Conservation (phyloP, 768 basidiomycete species). For the Naganishia onofrii region DNA sequence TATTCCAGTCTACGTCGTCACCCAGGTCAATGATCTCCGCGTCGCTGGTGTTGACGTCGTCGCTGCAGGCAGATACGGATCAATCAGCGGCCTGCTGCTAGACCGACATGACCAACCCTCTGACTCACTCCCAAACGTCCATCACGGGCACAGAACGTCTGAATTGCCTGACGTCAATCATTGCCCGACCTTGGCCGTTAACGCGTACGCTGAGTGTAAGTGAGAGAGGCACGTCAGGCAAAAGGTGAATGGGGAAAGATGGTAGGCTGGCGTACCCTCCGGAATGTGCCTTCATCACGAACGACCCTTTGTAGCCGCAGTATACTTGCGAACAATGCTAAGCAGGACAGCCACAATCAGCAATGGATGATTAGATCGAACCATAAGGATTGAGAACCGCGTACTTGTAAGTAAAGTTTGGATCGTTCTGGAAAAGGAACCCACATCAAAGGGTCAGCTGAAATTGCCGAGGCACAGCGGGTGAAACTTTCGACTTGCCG, state of each 20-base stretch:
- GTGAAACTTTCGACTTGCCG: not conserved
- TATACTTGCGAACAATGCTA: slow-evolving; percentile 4
- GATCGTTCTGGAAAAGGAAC: slow-evolving; percentile 5
- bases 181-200: slow-evolving; percentile 7
- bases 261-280: not conserved
- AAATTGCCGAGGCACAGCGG: not conserved
- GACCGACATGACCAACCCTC: not conserved
- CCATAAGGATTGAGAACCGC: not conserved
- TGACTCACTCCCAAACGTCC: slow-evolving; percentile 6
- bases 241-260: not conserved
- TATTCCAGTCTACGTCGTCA: not conserved
- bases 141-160: slow-evolving; percentile 10
- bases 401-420: slow-evolving; percentile 2
- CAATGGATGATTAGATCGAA: not conserved
- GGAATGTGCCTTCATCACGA: slow-evolving; percentile 5
- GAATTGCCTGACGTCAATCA: slow-evolving; percentile 13
- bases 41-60: slow-evolving; percentile 1
- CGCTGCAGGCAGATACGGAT: not conserved
- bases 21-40: slow-evolving; percentile 7
- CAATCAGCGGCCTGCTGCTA: not conserved
- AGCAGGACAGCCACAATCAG: not conserved
- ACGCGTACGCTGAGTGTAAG: not conserved
- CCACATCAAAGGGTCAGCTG: not conserved
- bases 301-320: slow-evolving; percentile 7
- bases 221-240: too few relatives aligned